Evolutionary conservation across 371 early-diverging fungal species (phyloP).

Genomic region (Zychaea mexicana): DNA sequence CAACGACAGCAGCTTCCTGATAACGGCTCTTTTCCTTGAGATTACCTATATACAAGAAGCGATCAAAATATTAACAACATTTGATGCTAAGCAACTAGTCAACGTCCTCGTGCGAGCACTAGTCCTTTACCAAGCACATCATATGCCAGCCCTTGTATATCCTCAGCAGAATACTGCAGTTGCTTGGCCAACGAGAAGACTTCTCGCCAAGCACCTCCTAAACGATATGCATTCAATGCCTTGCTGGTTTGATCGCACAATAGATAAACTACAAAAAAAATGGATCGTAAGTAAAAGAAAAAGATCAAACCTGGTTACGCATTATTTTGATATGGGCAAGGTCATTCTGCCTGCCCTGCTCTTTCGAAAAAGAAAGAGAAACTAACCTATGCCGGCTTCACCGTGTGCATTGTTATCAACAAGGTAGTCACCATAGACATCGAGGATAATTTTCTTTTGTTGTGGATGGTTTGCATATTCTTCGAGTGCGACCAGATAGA

Average conservation of each 20-base stretch:
- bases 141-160: conserved; percentile 53
- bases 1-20: conserved; percentile 63
- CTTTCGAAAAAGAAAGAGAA: too few species aligned
- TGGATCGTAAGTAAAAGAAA: conserved; percentile 4
- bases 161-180: conserved; percentile 50
- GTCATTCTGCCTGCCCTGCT: conserved; percentile 4
- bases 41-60: not conserved
- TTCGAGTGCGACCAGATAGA: conserved; percentile 67
- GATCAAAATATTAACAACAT: not conserved
- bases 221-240: conserved; percentile 73
- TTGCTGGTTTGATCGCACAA: conserved; percentile 61
- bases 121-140: conserved; percentile 35
- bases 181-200: conserved; percentile 69
- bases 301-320: too few species aligned
- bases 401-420: conserved; percentile 54
- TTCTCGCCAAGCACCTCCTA: conserved; percentile 72
- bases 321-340: too few species aligned
- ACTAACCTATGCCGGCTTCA: conserved; percentile 71
- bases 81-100: too few species aligned
- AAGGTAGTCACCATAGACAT: conserved; percentile 70
- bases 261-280: conserved; percentile 48
- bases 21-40: conserved; percentile 55
- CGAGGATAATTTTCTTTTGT: conserved; percentile 52
- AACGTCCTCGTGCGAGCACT: too few species aligned
- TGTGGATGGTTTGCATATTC: conserved; percentile 52